phyloP scores from a whole-genome alignment of 305 asterid species.

The Fraxinus baroniana region DNA sequence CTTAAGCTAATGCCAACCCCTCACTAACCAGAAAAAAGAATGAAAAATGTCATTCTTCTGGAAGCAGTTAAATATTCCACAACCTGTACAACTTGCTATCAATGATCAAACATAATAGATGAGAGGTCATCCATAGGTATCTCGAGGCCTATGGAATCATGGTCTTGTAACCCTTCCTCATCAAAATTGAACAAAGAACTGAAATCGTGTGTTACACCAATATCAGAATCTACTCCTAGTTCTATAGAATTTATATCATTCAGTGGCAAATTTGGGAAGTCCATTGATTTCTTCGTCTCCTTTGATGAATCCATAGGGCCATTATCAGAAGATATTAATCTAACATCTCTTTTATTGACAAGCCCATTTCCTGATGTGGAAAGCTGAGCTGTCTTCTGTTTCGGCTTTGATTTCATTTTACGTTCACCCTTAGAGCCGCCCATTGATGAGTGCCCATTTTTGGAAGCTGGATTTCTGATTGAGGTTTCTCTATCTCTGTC shows the following conservation, averaged over 20 bases:
- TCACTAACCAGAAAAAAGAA: neutral
- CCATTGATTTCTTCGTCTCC: conserved; percentile 42
- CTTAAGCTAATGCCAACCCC: conserved; percentile 27
- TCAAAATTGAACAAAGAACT: conserved; percentile 89
- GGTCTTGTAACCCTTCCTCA: conserved; percentile 62
- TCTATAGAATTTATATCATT: conserved; percentile 56
- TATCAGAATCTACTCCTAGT: conserved; percentile 63
- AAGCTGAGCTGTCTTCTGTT: conserved; percentile 83
- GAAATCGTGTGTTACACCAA: conserved; percentile 69
- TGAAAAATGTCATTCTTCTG: conserved; percentile 24
- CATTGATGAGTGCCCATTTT: conserved; percentile 37
- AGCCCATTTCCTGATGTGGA: conserved; percentile 65
- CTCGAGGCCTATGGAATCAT: conserved; percentile 65
- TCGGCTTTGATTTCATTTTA: conserved; percentile 72
- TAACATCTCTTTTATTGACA: conserved; percentile 51
- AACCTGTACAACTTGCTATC: conserved; percentile 54
- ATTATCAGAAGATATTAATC: conserved; percentile 47
- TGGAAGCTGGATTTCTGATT: conserved; percentile 38
- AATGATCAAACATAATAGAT: conserved; percentile 56
- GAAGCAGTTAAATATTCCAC: conserved; percentile 42
- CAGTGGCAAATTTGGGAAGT: conserved; percentile 45
- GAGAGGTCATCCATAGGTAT: conserved; percentile 93
- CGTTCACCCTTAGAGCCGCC: conserved; percentile 81
- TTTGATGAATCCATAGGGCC: conserved; percentile 31
- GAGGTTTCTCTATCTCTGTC: conserved; percentile 17